These are phyloP conservation scores for Fragaria nilgerrensis DNA, from an alignment of 306 rosid species.

Conservation along the genomic window DNA sequence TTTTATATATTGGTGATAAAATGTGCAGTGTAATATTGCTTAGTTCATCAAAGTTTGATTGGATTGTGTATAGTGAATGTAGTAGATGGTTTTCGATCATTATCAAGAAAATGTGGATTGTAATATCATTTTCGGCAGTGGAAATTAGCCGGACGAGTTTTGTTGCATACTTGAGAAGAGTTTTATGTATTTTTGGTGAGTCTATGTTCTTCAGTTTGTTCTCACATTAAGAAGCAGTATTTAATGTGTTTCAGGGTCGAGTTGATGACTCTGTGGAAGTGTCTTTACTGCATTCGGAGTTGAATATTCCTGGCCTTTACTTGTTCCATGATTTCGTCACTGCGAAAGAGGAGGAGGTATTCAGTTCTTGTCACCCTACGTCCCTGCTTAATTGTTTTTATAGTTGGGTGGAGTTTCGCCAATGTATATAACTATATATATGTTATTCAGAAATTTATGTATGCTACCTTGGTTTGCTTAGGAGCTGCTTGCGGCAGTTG, in stretches of 20 bases:
- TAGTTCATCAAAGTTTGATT: background rate
- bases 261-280: slow-evolving; percentile 54
- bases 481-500: slow-evolving; percentile 71
- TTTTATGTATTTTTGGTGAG: too few relatives aligned
- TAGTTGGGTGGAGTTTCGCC: background rate
- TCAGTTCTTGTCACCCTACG: background rate
- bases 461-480: slow-evolving; percentile 25
- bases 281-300: slow-evolving; percentile 59
- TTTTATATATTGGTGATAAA: background rate
- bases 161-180: too few relatives aligned
- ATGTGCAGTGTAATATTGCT: too few relatives aligned
- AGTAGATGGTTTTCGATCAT: background rate
- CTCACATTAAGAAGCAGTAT: background rate
- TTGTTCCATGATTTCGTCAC: slow-evolving; percentile 69
- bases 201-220: background rate
- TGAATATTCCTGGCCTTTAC: slow-evolving; percentile 75
- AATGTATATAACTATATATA: background rate
- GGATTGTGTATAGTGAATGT: background rate
- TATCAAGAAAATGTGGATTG: background rate
- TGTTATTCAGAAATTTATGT: background rate
- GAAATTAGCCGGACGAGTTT: too few relatives aligned
- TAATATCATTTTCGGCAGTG: too few relatives aligned
- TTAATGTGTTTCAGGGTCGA: slow-evolving; percentile 31
- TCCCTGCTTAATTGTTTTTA: background rate
- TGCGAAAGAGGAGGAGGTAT: slow-evolving; percentile 73